Evolutionary conservation across 768 basidiomycete species (phyloP), one percentile per base, ranked within the genome.

Genomic region (Suillus fuscotomentosus): DNA sequence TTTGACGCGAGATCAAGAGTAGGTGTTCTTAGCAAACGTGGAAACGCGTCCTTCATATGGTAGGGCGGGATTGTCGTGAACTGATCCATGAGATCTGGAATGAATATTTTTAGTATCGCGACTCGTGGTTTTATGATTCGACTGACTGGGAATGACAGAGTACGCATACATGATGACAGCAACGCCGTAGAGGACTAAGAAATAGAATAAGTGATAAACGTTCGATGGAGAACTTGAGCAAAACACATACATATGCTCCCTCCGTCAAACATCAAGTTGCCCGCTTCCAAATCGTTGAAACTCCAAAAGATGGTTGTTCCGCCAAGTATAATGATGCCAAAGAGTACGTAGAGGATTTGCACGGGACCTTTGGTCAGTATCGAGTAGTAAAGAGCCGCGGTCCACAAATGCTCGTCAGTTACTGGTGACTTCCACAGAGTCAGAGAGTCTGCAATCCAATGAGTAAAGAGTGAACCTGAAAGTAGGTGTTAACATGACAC

Each of bases 361-460:
- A 79, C 70, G 3, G 91, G 87, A 11, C 84, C 85, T 66, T 86
- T 89, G 27, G 91, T 83, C 62, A 95, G 82, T 63, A 92, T 86
- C 42, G 90, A 84, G 73, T 95, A 95, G 75, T 95, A 95, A 60
- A 84, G 78, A 8, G 92, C 93, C 2, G 93, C 88, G 9, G 87
- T 89, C 89, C 91, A 92, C 14, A 95, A 82, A 68, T 90, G 86
- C 66, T 88, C 87, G 70, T 95, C 92, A n/a, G 90, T 94, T 69
- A 89, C 83, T 50, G 93, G 92, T 14, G 90, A 86, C 79, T 91
- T 93, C 93, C 93, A 95, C 47, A 95, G 82, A 41, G 93, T 95
- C 60, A 93, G 79, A 1, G 92, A 94, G 81, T 95, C 93, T n/a
- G 93, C 93, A 66, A 92, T 94, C 93, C 93, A 95, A 73, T 95